phyloP scores from a whole-genome alignment of 805 yeast genomes.

The Teunomyces barrocoloradensis region DNA sequence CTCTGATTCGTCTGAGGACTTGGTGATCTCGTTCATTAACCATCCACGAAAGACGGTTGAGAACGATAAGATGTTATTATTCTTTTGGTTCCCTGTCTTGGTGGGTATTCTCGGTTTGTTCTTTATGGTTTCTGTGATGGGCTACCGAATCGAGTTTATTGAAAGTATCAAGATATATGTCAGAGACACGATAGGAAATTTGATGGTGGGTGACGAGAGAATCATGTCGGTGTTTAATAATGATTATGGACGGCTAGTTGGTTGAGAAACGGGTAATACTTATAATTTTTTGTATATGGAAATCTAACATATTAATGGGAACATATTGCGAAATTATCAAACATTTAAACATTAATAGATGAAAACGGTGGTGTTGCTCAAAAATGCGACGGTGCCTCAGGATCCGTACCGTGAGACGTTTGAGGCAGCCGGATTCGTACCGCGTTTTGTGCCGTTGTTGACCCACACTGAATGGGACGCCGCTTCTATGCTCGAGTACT shows the following conservation, averaged over 20 bases:
- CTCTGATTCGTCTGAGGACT: slow-evolving; percentile 44
- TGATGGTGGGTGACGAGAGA: slow-evolving; percentile 44
- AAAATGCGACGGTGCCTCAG: slow-evolving; percentile 65
- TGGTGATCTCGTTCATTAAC: slow-evolving; percentile 41
- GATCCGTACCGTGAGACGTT: slow-evolving; percentile 63
- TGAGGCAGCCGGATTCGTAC: slow-evolving; percentile 29
- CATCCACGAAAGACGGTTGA: slow-evolving; percentile 48
- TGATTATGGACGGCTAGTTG: slow-evolving; percentile 3
- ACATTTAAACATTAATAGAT: not conserved
- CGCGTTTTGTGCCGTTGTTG: slow-evolving; percentile 71
- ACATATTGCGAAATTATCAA: not conserved
- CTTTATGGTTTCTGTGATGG: slow-evolving; percentile 41
- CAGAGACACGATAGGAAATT: slow-evolving; percentile 39
- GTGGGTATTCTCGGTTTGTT: slow-evolving; percentile 53
- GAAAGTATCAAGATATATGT: slow-evolving; percentile 32
- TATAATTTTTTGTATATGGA: not conserved
- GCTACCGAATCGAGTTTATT: slow-evolving; percentile 35
- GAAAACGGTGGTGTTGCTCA: slow-evolving; percentile 50
- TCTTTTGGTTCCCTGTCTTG: slow-evolving; percentile 87
- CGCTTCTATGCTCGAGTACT: slow-evolving; percentile 39
- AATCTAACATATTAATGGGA: not conserved
- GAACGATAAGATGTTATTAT: slow-evolving; percentile 80
- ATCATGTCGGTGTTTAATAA: slow-evolving; percentile 35
- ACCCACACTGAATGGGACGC: slow-evolving; percentile 59
- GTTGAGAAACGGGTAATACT: not conserved